A percentile compares a stretch with the other conserved stretches of the same genome.
phyloP scores from a whole-genome alignment of 1,139 yeast species.

The Kodamaea alishanica region DNA sequence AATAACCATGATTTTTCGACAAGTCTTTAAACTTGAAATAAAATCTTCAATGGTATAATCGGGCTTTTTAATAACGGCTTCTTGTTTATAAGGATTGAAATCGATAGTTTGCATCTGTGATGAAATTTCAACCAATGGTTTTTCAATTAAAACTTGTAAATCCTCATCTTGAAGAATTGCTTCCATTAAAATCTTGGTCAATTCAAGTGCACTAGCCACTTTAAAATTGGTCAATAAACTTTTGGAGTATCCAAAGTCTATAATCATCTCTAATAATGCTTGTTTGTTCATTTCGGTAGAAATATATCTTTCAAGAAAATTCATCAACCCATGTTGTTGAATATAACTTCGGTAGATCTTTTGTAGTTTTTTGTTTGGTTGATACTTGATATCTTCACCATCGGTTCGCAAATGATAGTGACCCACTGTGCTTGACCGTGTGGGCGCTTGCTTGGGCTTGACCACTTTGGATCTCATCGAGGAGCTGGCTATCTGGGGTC shows the following conservation, averaged over 20 bases:
- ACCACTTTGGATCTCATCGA: too few relatives aligned
- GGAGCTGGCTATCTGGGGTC: too few relatives aligned
- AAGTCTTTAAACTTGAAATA: slow-evolving; percentile 9
- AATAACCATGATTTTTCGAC: slow-evolving; percentile 62
- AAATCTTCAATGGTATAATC: slow-evolving; percentile 8
- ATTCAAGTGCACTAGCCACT: too few relatives aligned
- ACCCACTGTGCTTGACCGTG: too few relatives aligned
- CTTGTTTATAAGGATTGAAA: slow-evolving; percentile 5
- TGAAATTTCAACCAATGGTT: not conserved
- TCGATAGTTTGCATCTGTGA: slow-evolving; percentile 9
- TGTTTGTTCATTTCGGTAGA: slow-evolving; percentile 15
- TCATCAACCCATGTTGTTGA: slow-evolving; percentile 14
- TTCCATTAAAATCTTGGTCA: too few relatives aligned
- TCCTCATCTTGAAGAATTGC: too few relatives aligned
- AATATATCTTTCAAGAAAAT: slow-evolving; percentile 17
- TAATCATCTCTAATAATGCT: slow-evolving; percentile 15
- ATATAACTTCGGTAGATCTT: slow-evolving; percentile 14
- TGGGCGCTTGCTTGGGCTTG: too few relatives aligned
- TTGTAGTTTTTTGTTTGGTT: not conserved
- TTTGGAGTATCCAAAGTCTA: slow-evolving; percentile 19
- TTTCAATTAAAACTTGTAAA: too few relatives aligned
- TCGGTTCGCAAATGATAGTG: too few relatives aligned
- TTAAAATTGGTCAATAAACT: not conserved
- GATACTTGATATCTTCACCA: too few relatives aligned
- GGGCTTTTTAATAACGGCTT: slow-evolving; percentile 2